Conservation (phyloP, 345 rosid genomes). For the Triadica sebifera region DNA sequence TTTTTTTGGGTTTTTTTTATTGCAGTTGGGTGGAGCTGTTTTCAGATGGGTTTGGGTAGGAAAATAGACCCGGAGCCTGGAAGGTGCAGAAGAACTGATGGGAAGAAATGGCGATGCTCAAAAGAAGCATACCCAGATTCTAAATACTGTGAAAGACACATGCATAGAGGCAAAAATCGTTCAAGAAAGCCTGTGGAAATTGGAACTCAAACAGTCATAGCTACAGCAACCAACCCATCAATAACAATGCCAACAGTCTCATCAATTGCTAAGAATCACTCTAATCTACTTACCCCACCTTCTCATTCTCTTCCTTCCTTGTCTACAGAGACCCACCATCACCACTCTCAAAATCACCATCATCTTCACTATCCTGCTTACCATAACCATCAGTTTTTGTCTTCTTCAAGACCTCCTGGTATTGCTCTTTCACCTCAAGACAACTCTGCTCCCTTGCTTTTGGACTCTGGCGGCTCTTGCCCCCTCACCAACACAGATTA, state of each 20-base stretch:
- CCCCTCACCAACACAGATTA: constrained; percentile 40
- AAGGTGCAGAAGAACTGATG: constrained; percentile 90
- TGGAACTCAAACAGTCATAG: constrained; percentile 17
- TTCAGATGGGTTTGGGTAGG: constrained; percentile 70
- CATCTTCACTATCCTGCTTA: constrained; percentile 22
- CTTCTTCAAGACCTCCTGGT: constrained; percentile 33
- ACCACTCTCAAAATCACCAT: constrained; percentile 28
- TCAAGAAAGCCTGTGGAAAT: constrained; percentile 95
- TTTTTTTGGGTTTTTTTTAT: neutral
- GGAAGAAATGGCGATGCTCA: constrained; percentile 96
- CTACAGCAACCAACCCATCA: neutral
- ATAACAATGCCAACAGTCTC: too few species aligned
- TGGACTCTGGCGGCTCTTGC: constrained; percentile 42
- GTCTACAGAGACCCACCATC: constrained; percentile 23
- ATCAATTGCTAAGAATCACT: constrained; percentile 26
- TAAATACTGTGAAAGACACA: constrained; percentile 91
- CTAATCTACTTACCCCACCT: too few species aligned
- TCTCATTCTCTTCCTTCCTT: constrained; percentile 36
- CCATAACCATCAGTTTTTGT: constrained; percentile 31
- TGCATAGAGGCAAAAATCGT: constrained; percentile 97
- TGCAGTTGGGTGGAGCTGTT: constrained; percentile 76
- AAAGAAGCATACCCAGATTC: constrained; percentile 91
- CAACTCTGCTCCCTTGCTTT: constrained; percentile 23
- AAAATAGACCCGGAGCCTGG: constrained; percentile 91
- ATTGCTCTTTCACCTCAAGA: too few species aligned